Evolutionary conservation across 768 basidiomycete genomes (phyloP).

Genomic region (Lactifluus volemus): DNA sequence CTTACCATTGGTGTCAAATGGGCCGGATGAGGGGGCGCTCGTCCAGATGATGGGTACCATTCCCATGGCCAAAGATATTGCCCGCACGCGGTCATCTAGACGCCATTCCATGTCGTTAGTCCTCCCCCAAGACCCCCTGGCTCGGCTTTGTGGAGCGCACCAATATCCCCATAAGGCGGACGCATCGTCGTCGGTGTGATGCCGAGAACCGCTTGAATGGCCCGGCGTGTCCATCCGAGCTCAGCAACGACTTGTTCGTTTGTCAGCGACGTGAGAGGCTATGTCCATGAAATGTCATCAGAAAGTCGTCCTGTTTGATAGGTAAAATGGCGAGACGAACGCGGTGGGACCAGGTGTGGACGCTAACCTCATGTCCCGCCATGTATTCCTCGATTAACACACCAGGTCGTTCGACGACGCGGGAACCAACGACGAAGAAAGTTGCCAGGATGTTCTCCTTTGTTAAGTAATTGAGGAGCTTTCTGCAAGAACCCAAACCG

Average conservation of each 20-base stretch:
- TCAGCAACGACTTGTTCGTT: slow-evolving; percentile 87
- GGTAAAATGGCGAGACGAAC: slow-evolving; percentile 27
- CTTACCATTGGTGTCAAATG: slow-evolving; percentile 69
- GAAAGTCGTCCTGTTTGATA: slow-evolving; percentile 23
- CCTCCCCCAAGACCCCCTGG: background rate
- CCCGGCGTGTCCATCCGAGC: slow-evolving; percentile 84
- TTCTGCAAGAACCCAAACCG: slow-evolving; percentile 28
- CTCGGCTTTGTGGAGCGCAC: slow-evolving; percentile 23
- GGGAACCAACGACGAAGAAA: slow-evolving; percentile 87
- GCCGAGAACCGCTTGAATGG: slow-evolving; percentile 67
- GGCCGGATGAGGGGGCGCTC: slow-evolving; percentile 39
- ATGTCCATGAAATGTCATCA: slow-evolving; percentile 6
- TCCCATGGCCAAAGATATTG: slow-evolving; percentile 86
- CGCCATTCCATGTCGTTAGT: slow-evolving; percentile 4
- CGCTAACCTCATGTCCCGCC: slow-evolving; percentile 69
- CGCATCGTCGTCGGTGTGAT: slow-evolving; percentile 75
- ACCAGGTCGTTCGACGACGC: slow-evolving; percentile 67
- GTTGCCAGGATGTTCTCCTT: slow-evolving; percentile 62
- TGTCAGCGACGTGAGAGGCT: slow-evolving; percentile 62
- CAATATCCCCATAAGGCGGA: slow-evolving; percentile 77
- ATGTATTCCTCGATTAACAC: slow-evolving; percentile 77
- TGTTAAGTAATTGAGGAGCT: slow-evolving; percentile 63
- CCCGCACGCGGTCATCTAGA: slow-evolving; percentile 85
- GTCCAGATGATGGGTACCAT: slow-evolving; percentile 91
- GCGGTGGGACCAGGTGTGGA: slow-evolving; percentile 89